These are phyloP conservation scores for Orbilia oligospora DNA, from an alignment of 2,329 filamentous ascomycete genomes.

Conservation along the genomic window DNA sequence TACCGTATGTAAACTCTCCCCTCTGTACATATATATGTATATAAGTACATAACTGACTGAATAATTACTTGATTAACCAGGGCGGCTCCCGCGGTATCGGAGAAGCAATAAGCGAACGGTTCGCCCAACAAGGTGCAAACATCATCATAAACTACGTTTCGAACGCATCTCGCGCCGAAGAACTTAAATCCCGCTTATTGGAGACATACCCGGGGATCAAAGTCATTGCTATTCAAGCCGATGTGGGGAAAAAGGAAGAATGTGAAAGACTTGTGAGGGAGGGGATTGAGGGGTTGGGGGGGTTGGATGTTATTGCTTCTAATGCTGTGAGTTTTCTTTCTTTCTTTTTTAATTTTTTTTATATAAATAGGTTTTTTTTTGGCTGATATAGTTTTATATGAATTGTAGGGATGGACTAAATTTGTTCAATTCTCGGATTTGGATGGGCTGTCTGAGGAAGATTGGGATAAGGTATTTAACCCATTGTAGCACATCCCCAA, in stretches of 20 bases:
- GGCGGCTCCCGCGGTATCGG: slow-evolving; percentile 75
- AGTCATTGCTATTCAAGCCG: slow-evolving; percentile 75
- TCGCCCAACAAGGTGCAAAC: slow-evolving; percentile 78
- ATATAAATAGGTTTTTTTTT: background rate
- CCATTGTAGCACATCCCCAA: too few relatives aligned
- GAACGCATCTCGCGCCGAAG: slow-evolving; percentile 74
- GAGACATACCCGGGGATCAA: slow-evolving; percentile 70
- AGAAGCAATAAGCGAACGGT: slow-evolving; percentile 76
- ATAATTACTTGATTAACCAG: background rate
- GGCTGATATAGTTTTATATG: background rate
- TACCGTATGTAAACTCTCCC: slow-evolving; percentile 68
- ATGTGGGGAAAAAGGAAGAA: slow-evolving; percentile 75
- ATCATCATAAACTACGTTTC: slow-evolving; percentile 81
- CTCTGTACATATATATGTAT: background rate
- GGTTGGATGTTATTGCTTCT: slow-evolving; percentile 82
- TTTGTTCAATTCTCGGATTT: slow-evolving; percentile 74
- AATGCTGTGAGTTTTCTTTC: slow-evolving; percentile 74
- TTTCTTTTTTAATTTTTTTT: background rate
- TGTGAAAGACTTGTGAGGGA: slow-evolving; percentile 74
- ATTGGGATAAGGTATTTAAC: slow-evolving; percentile 75
- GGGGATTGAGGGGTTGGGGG: slow-evolving; percentile 74
- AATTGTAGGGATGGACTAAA: slow-evolving; percentile 74
- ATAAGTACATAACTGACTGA: too few relatives aligned
- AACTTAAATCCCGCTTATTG: slow-evolving; percentile 73
- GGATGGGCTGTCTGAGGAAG: slow-evolving; percentile 73